Evolutionary conservation across 2,329 filamentous ascomycete species (phyloP), one percentile per base, ranked within the genome.

Genomic region (Diplodia mutila): DNA sequence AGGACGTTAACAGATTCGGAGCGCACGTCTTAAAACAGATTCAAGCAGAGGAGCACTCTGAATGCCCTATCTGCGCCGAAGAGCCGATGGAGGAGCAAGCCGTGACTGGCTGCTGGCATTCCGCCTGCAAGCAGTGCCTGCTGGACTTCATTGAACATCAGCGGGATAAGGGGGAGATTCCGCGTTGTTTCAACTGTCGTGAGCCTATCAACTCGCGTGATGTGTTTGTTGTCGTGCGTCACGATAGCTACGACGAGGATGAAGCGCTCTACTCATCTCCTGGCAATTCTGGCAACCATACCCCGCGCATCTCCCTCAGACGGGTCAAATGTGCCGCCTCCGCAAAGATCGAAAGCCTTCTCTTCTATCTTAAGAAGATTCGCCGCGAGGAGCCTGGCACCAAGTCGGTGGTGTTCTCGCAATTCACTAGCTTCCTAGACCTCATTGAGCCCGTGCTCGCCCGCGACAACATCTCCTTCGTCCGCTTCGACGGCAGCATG

Each of bases 71-170:
- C 64, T 99, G 95, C 79, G 89, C 92, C 4, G 94, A 98, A 77
- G 95, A 98, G 77, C 93, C 94, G 3, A 98, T 98, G 93, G 87
- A 92, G 49, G 91, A 97, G 65, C 94, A 97, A 75, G 91, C 91
- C 0, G 95, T 99, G 1, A 98, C 95, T 0, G 92, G 93, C 0
- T 99, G 95, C 80, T 99, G 95, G 93, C 95, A 99, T 78, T 97
- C 92, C 39, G 94, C 95, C 0, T 99, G 95, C 82, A 97, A 95
- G 79, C 90, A 92, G 70, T 99, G 95, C 73, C 82, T 98, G n/a
- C 82, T 96, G 1, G 89, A 93, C 72, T 97, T 93, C 73, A 96
- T 99, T 74, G 89, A 91, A 70, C 93, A 97, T 74, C 91, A 97
- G 77, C 90, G 85, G 4, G 89, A 92, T 71, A 92, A 90, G 68